Conservation (phyloP, 2,329 filamentous ascomycete genomes). For the Aspergillus puulaauensis region DNA sequence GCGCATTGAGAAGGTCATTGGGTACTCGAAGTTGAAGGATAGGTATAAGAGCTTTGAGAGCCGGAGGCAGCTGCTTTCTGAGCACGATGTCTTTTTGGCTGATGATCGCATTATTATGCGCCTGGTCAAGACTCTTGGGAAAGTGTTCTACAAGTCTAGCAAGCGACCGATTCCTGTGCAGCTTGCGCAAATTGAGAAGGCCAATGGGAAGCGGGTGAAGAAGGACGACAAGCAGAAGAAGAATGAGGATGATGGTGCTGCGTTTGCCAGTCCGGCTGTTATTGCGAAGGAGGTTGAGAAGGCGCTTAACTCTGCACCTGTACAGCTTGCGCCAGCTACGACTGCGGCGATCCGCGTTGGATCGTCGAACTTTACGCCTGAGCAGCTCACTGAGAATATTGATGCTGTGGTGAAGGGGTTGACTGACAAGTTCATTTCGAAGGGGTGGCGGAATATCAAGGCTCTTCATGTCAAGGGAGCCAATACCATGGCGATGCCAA, state of each 20-base stretch:
- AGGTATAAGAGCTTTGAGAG: constrained; percentile 90
- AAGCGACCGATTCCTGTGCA: constrained; percentile 87
- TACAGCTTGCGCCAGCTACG: constrained; percentile 74
- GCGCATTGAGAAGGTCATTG: constrained; percentile 74
- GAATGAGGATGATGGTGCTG: constrained; percentile 43
- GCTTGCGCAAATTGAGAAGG: constrained; percentile 64
- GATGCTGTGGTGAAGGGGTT: constrained; percentile 68
- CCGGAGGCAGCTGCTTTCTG: constrained; percentile 74
- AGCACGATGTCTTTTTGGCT: constrained; percentile 91
- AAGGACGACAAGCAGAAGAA: constrained; percentile 51
- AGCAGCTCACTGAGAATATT: constrained; percentile 79
- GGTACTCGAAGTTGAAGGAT: constrained; percentile 78
- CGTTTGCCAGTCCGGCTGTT: constrained; percentile 60
- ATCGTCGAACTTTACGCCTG: constrained; percentile 68
- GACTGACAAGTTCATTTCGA: constrained; percentile 76
- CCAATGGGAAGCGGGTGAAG: constrained; percentile 60
- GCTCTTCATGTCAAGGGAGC: constrained; percentile 88
- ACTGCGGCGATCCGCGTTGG: constrained; percentile 81
- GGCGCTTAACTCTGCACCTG: constrained; percentile 72
- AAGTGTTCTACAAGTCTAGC: constrained; percentile 84
- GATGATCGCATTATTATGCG: constrained; percentile 77
- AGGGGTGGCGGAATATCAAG: constrained; percentile 84
- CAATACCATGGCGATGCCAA: constrained; percentile 82
- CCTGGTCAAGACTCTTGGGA: constrained; percentile 78
- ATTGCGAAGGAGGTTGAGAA: constrained; percentile 80